Evolutionary conservation across 768 basidiomycete species (phyloP).

Genomic region (Tricholoma matsutake): DNA sequence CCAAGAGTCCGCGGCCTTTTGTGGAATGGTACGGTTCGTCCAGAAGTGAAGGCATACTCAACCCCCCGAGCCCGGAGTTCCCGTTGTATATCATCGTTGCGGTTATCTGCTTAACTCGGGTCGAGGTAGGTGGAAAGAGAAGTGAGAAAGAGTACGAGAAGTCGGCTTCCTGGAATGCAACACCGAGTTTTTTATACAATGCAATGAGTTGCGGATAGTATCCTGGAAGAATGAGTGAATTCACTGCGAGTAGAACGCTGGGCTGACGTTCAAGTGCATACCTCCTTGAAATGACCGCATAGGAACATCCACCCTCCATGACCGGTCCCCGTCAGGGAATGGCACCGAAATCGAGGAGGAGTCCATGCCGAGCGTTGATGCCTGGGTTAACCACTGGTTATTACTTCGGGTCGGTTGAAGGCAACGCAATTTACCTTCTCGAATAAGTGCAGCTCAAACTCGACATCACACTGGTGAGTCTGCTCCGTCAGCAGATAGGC

Average conservation of each 20-base stretch:
- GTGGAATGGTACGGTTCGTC: constrained; percentile 19
- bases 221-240: constrained; percentile 35
- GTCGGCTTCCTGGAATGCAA: constrained; percentile 51
- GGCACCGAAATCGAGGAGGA: constrained; percentile 52
- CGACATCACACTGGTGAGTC: constrained; percentile 32
- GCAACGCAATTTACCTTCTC: constrained; percentile 55
- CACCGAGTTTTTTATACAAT: constrained; percentile 59
- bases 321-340: constrained; percentile 30
- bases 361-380: constrained; percentile 64
- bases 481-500: constrained; percentile 51
- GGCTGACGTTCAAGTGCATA: constrained; percentile 23
- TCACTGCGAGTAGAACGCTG: not conserved
- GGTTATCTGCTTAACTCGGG: constrained; percentile 28
- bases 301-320: constrained; percentile 70
- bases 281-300: constrained; percentile 84
- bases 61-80: constrained; percentile 47
- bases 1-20: constrained; percentile 15
- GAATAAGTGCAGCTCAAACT: constrained; percentile 68
- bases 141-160: constrained; percentile 74
- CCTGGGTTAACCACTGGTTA: constrained; percentile 31
- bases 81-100: constrained; percentile 68
- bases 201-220: constrained; percentile 72
- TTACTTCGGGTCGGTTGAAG: not conserved
- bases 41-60: constrained; percentile 47
- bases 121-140: constrained; percentile 29